phyloP scores from a whole-genome alignment of 345 rosid genomes.

The Euphorbia tirucalli region DNA sequence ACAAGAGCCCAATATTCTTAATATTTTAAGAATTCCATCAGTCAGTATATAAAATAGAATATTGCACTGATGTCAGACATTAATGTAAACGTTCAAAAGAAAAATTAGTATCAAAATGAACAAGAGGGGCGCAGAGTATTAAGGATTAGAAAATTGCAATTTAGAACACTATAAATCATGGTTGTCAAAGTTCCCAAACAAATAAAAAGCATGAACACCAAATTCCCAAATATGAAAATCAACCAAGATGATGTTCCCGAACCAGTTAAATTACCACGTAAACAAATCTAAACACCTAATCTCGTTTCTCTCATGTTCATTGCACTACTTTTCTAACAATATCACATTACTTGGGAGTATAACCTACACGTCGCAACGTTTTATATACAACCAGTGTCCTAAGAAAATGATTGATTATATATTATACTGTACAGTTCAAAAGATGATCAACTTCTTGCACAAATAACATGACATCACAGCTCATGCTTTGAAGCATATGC shows the following conservation, averaged over 20 bases:
- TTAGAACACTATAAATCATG: not conserved
- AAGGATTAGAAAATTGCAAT: too few relatives aligned
- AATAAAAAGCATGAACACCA: not conserved
- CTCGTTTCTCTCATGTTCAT: not conserved
- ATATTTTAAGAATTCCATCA: too few relatives aligned
- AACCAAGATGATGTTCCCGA: not conserved
- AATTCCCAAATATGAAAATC: not conserved
- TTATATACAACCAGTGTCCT: not conserved
- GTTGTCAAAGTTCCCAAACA: not conserved
- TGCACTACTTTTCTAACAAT: not conserved
- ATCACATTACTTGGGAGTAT: not conserved
- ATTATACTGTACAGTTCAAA: slow-evolving; percentile 21
- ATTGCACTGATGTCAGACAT: too few relatives aligned
- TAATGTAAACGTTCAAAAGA: too few relatives aligned
- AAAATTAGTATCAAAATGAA: too few relatives aligned
- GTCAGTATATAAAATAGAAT: too few relatives aligned
- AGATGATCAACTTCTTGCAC: not conserved
- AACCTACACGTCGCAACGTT: not conserved
- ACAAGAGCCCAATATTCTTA: too few relatives aligned
- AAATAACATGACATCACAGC: slow-evolving; percentile 1
- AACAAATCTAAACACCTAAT: not conserved
- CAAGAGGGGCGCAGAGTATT: too few relatives aligned
- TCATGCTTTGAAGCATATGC: not conserved
- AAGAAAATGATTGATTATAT: not conserved
- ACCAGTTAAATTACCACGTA: not conserved